Conservation (phyloP, 495 filamentous ascomycete species). For the Tuber brumale region DNA sequence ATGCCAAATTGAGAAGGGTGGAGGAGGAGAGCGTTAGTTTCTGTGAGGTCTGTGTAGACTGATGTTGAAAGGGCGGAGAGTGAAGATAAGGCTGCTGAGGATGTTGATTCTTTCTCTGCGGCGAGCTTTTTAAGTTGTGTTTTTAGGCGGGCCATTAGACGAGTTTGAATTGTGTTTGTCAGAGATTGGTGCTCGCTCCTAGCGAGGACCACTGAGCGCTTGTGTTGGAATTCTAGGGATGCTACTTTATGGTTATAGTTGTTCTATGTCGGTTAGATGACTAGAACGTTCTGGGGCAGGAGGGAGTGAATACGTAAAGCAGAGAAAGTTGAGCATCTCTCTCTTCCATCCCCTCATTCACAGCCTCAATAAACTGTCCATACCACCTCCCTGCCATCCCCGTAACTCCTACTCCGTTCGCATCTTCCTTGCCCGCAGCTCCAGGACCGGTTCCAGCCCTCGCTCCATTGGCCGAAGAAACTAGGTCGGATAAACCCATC, state of each 20-base stretch:
- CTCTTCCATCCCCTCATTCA: slow-evolving; percentile 78
- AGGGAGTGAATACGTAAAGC: slow-evolving; percentile 57
- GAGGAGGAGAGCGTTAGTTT: slow-evolving; percentile 77
- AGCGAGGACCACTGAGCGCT: slow-evolving; percentile 28
- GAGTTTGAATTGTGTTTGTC: slow-evolving; percentile 71
- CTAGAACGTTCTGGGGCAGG: neutral
- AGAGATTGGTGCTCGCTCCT: slow-evolving; percentile 55
- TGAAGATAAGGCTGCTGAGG: slow-evolving; percentile 30
- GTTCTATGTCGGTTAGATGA: slow-evolving; percentile 14
- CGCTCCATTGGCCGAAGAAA: slow-evolving; percentile 55
- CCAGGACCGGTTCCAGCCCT: slow-evolving; percentile 8
- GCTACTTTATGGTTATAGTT: slow-evolving; percentile 26
- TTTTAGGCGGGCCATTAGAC: slow-evolving; percentile 69
- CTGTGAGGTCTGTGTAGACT: slow-evolving; percentile 60
- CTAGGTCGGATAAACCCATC: slow-evolving; percentile 43
- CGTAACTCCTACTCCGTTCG: slow-evolving; percentile 40
- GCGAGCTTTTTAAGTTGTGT: slow-evolving; percentile 68
- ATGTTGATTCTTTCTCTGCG: slow-evolving; percentile 68
- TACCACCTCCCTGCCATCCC: slow-evolving; percentile 64
- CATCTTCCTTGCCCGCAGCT: slow-evolving; percentile 44
- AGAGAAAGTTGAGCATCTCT: slow-evolving; percentile 70
- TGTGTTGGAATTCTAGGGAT: slow-evolving; percentile 32
- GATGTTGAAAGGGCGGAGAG: slow-evolving; percentile 36
- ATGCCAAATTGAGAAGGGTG: slow-evolving; percentile 91
- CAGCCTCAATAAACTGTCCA: slow-evolving; percentile 67